Evolutionary conservation across 805 yeast species (phyloP).

Genomic region (Saccharomycopsis sp.): DNA sequence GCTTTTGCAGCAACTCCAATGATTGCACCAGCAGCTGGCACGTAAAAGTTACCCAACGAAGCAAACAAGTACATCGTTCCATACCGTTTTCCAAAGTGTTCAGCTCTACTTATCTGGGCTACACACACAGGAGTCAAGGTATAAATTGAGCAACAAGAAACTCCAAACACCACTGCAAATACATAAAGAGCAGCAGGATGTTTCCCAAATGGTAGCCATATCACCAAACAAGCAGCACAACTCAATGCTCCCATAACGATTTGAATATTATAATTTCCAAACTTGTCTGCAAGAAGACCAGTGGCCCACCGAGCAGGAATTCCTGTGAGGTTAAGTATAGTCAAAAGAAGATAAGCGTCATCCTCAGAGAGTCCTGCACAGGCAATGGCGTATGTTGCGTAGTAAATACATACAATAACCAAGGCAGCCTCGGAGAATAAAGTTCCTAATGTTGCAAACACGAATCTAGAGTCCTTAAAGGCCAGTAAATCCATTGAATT

Average conservation of each 20-base stretch:
- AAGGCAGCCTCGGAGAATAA: slow-evolving; percentile 43
- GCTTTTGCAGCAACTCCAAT: slow-evolving; percentile 30
- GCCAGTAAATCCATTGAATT: slow-evolving; percentile 37
- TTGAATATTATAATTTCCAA: slow-evolving; percentile 52
- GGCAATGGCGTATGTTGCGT: slow-evolving; percentile 44
- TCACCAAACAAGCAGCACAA: slow-evolving; percentile 29
- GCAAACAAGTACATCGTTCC: slow-evolving; percentile 55
- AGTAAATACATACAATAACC: slow-evolving; percentile 40
- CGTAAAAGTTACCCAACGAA: slow-evolving; percentile 44
- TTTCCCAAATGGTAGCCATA: slow-evolving; percentile 35
- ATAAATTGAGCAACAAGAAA: slow-evolving; percentile 47
- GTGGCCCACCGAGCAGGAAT: slow-evolving; percentile 40
- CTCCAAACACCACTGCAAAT: slow-evolving; percentile 45
- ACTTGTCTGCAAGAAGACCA: slow-evolving; percentile 37
- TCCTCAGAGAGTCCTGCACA: slow-evolving; percentile 37
- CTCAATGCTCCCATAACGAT: slow-evolving; percentile 29
- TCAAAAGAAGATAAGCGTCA: slow-evolving; percentile 39
- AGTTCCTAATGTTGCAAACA: slow-evolving; percentile 37
- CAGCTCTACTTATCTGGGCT: slow-evolving; percentile 49
- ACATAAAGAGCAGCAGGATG: slow-evolving; percentile 33
- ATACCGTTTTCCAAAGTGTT: slow-evolving; percentile 47
- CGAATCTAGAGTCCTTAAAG: slow-evolving; percentile 39
- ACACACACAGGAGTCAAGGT: slow-evolving; percentile 53
- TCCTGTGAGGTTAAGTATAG: slow-evolving; percentile 37
- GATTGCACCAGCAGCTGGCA: slow-evolving; percentile 47